Evolutionary conservation across 2,329 filamentous ascomycete genomes (phyloP), one percentile per base, ranked within the genome.

Genomic region (Zymoseptoria passerinii): DNA sequence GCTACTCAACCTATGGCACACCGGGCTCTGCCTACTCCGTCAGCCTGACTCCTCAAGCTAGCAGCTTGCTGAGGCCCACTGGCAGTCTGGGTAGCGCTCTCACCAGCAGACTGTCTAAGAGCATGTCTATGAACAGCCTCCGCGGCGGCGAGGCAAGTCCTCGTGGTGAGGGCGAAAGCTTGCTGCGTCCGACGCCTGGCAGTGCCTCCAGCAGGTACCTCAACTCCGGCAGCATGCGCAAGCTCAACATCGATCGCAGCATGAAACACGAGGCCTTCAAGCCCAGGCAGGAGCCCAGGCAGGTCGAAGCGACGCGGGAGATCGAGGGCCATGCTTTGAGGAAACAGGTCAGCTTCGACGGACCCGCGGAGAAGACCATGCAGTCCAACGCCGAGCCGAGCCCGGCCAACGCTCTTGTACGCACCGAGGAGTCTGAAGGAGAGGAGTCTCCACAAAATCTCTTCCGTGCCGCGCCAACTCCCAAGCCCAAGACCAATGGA

Each of bases 331-430:
- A 72, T 19, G 58, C 52, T 19, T 40, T 63, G n/a, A 86, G 87
- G 63, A 96, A 96, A 78, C 86, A 88, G 55, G 94, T 99, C 55
- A 96, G 91, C 76, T 99, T 97, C 67, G 91, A 96, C 70, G 85
- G 86, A 3, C 82, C 81, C 29, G 67, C 65, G 16, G 55, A 65
- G 29, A 59, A 79, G 23, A 78, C 79, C 63, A 71, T 75, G 8
- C 71, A 74, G 29, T 74, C 75, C 58, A 79, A 78, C 44, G 63
- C 64, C 10, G 58, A 61, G 48, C 55, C 66, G 6, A 63, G 52
- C 40, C 54, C 57, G 10, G 72, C 72, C 28, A 66, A 74, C 55
- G 81, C 83, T 56, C 67, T 85, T 50, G 77, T 84, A 23, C 76
- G 75, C 20, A 74, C 76, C n/a, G 78, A 81, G 49, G 63, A 66